Percentiles rank a stretch among this genome's conserved stretches.
Conservation (phyloP, 352 stramenopile species). For the Pythium rishiriense region DNA sequence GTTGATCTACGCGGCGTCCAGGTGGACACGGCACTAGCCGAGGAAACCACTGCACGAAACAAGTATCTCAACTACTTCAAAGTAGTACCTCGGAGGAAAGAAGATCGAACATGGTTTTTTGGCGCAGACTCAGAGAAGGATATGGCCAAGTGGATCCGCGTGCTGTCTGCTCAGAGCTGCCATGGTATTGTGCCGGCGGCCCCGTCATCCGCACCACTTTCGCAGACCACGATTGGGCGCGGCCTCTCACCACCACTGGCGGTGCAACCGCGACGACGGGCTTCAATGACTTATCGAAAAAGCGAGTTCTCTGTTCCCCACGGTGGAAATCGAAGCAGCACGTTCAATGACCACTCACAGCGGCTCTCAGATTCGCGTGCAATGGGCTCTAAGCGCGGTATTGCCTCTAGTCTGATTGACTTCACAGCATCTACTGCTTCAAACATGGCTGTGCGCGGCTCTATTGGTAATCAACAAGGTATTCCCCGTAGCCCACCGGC, state of each 20-base stretch:
- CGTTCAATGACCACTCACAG: constrained; percentile 18
- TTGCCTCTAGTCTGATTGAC: constrained; percentile 19
- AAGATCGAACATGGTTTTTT: constrained; percentile 74
- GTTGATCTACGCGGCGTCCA: constrained; percentile 60
- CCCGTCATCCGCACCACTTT: not conserved
- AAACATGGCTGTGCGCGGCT: constrained; percentile 23
- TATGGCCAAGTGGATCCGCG: constrained; percentile 71
- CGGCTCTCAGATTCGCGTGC: constrained; percentile 19
- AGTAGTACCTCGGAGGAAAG: constrained; percentile 50
- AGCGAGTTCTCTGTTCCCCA: constrained; percentile 15
- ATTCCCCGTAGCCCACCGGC: constrained; percentile 7
- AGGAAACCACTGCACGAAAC: constrained; percentile 65
- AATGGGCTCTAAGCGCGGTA: constrained; percentile 7
- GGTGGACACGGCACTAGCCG: constrained; percentile 54
- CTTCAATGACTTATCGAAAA: constrained; percentile 11
- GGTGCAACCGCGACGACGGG: not conserved
- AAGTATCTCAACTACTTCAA: constrained; percentile 72
- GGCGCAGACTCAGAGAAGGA: constrained; percentile 66
- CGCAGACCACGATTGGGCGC: not conserved
- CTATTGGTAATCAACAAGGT: not conserved
- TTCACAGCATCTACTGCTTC: constrained; percentile 13
- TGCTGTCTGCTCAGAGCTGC: constrained; percentile 51
- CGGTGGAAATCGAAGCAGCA: constrained; percentile 13
- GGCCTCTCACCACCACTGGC: not conserved
- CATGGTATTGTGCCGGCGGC: constrained; percentile 26